These are phyloP conservation scores for Acacia acuminata DNA, from an alignment of 306 rosid species.

Conservation along the genomic window DNA sequence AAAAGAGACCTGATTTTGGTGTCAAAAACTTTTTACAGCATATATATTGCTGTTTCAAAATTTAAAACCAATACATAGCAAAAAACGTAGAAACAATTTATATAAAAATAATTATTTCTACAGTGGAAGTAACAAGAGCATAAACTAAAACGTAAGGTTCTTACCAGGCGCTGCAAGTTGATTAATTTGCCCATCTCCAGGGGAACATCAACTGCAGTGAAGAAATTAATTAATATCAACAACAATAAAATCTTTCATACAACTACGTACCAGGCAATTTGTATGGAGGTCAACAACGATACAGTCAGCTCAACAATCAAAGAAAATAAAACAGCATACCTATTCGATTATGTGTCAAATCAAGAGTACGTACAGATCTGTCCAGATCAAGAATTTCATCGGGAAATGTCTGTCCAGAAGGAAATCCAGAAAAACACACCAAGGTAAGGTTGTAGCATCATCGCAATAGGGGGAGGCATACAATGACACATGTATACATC, in stretches of 20 bases:
- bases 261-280: not conserved
- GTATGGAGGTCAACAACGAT: slow-evolving; percentile 3
- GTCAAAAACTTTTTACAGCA: slow-evolving; percentile 6
- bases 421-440: slow-evolving; percentile 12
- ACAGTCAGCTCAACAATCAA: not conserved
- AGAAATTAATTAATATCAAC: slow-evolving; percentile 18
- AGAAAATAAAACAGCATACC: slow-evolving; percentile 43
- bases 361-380: slow-evolving; percentile 84
- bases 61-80: not conserved
- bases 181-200: slow-evolving; percentile 69
- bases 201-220: slow-evolving; percentile 80
- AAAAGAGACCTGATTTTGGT: slow-evolving; percentile 7
- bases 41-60: not conserved
- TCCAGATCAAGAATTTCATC: slow-evolving; percentile 77
- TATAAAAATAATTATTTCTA: not conserved
- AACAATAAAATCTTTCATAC: not conserved
- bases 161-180: slow-evolving; percentile 87
- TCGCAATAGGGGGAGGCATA: not conserved
- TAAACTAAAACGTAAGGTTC: slow-evolving; percentile 27
- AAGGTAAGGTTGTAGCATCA: slow-evolving; percentile 14
- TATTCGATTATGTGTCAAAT: slow-evolving; percentile 79
- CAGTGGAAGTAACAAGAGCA: slow-evolving; percentile 21
- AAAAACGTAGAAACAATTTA: not conserved
- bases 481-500: not conserved
- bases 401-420: slow-evolving; percentile 68